Conservation (phyloP, 2,329 filamentous ascomycete species). For the Bimuria novae-zelandiae region DNA sequence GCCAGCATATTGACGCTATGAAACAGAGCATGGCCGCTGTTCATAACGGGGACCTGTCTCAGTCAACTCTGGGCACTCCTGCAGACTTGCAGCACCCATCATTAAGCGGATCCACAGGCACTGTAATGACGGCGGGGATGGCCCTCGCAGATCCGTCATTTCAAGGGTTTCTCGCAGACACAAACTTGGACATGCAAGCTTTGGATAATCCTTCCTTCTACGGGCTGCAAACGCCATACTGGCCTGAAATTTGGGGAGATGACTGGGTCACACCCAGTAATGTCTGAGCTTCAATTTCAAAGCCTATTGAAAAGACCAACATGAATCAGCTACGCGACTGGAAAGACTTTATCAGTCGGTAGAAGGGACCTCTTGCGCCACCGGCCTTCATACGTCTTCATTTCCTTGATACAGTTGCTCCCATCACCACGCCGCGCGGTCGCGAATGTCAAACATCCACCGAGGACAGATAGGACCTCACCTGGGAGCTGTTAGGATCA, state of each 20-base stretch:
- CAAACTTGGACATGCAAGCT: conserved; percentile 15
- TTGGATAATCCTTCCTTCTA: conserved; percentile 19
- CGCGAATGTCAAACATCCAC: too few species aligned
- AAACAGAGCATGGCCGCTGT: conserved; percentile 12
- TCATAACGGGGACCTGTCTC: conserved; percentile 23
- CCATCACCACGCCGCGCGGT: too few species aligned
- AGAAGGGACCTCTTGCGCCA: background rate
- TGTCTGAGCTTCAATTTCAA: background rate
- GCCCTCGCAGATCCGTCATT: conserved; percentile 22
- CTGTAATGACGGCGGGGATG: conserved; percentile 22
- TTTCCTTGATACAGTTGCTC: too few species aligned
- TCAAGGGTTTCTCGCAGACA: conserved; percentile 22
- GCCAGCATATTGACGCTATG: conserved; percentile 23
- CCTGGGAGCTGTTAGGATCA: too few species aligned
- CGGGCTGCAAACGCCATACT: conserved; percentile 19
- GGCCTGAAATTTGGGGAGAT: conserved; percentile 20
- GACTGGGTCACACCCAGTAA: conserved; percentile 6
- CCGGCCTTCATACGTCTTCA: too few species aligned
- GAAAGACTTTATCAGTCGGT: background rate
- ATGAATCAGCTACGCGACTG: background rate
- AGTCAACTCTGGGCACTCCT: background rate
- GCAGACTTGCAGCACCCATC: background rate
- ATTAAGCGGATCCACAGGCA: background rate
- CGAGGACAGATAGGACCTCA: too few species aligned
- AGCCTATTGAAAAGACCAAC: background rate